Evolutionary conservation across 352 stramenopile species (phyloP).

Genomic region (Phytopythium kandeliae): DNA sequence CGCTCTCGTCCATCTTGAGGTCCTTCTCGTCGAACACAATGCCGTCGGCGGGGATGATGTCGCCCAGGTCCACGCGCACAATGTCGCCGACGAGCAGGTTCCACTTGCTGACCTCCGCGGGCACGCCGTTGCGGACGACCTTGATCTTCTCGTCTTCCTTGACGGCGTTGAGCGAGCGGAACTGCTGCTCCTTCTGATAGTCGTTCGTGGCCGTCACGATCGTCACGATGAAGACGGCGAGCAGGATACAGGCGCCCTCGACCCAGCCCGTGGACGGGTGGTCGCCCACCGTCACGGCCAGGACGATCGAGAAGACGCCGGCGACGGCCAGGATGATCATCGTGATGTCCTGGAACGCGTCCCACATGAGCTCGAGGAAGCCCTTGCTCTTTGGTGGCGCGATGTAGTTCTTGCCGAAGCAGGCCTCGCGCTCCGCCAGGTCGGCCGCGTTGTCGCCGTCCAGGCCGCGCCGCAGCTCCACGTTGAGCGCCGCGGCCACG

Average conservation of each 20-base stretch:
- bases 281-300: constrained; percentile 49
- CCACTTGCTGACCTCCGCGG: constrained; percentile 56
- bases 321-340: constrained; percentile 87
- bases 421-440: constrained; percentile 29
- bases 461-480: constrained; percentile 41
- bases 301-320: constrained; percentile 75
- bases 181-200: constrained; percentile 90
- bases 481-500: constrained; percentile 35
- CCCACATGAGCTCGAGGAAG: constrained; percentile 82
- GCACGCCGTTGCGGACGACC: constrained; percentile 56
- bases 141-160: constrained; percentile 81
- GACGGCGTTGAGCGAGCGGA: constrained; percentile 71
- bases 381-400: constrained; percentile 38
- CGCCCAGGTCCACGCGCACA: constrained; percentile 73
- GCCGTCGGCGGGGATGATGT: constrained; percentile 88
- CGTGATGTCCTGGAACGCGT: constrained; percentile 88
- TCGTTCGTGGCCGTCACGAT: constrained; percentile 86
- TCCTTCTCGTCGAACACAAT: constrained; percentile 83
- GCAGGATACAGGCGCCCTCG: constrained; percentile 86
- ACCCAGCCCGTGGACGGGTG: constrained; percentile 71
- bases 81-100: constrained; percentile 90
- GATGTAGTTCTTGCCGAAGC: constrained; percentile 66
- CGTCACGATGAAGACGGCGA: constrained; percentile 85
- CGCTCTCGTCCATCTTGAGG: constrained; percentile 86
- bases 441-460: constrained; percentile 33